Conservation (phyloP, 2,329 filamentous ascomycete species). For the Colletotrichum cordylinicola region DNA sequence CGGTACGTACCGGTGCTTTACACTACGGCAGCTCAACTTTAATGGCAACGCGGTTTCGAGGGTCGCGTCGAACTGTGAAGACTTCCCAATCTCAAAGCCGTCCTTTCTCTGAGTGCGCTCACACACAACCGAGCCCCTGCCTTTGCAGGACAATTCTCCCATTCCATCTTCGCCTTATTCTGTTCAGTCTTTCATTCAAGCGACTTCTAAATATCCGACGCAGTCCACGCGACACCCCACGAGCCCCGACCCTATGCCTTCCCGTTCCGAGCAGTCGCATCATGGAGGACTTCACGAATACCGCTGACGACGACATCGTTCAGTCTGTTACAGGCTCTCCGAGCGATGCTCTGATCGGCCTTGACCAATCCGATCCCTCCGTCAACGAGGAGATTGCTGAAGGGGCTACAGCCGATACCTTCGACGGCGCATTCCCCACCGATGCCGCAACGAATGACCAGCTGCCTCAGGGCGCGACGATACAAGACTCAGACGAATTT, state of each 20-base stretch:
- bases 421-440: neutral
- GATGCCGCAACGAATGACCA: neutral
- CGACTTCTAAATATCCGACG: neutral
- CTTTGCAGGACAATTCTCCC: neutral
- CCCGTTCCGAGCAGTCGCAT: constrained; percentile 23
- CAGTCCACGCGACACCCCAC: neutral
- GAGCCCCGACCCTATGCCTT: neutral
- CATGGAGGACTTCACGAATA: constrained; percentile 14
- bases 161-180: neutral
- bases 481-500: neutral
- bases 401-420: neutral
- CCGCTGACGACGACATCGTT: constrained; percentile 24
- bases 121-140: neutral
- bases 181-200: neutral
- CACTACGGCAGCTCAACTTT: neutral
- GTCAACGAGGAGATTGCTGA: neutral
- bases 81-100: neutral
- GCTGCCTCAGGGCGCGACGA: neutral
- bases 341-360: constrained; percentile 16
- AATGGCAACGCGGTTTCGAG: constrained; percentile 16
- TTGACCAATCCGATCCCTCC: neutral
- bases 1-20: neutral
- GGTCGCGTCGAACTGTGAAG: neutral
- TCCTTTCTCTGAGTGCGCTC: neutral
- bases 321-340: neutral